Evolutionary conservation across 2,329 filamentous ascomycete species (phyloP).

Genomic region (Verticillium zaregamsianum): DNA sequence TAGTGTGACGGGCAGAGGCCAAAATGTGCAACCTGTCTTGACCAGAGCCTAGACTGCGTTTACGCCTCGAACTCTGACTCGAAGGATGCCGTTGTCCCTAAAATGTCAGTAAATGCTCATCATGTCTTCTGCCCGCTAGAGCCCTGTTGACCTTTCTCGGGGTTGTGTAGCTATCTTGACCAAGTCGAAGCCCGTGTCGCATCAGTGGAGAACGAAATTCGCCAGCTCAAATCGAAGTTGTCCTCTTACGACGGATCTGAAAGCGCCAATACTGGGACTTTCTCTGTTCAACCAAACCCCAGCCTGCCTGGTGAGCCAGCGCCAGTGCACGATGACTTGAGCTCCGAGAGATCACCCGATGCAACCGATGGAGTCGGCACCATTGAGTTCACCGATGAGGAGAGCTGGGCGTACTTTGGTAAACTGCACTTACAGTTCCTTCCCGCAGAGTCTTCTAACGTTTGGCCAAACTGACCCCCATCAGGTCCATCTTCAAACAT

Average conservation of each 20-base stretch:
- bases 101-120: conserved; percentile 4
- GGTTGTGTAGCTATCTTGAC: conserved; percentile 13
- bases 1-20: conserved; percentile 18
- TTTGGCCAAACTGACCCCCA: no score
- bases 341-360: conserved; percentile 8
- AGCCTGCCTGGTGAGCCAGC: background rate
- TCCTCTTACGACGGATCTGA: background rate
- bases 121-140: background rate
- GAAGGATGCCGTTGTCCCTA: conserved; percentile 8
- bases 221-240: conserved; percentile 9
- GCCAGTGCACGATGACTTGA: background rate
- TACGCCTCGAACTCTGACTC: conserved; percentile 12
- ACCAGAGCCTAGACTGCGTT: conserved; percentile 14
- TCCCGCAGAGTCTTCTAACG: no score
- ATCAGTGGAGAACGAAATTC: conserved; percentile 13
- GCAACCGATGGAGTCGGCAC: conserved; percentile 17
- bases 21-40: conserved; percentile 13
- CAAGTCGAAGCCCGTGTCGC: conserved; percentile 14
- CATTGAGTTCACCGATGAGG: conserved; percentile 16
- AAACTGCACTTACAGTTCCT: background rate
- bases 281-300: no score
- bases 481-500: conserved; percentile 18
- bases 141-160: no score
- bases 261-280: no score
- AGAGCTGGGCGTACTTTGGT: conserved; percentile 16